Evolutionary conservation across 2,329 filamentous ascomycete genomes (phyloP).

Genomic region (Colletotrichum graminicola): DNA sequence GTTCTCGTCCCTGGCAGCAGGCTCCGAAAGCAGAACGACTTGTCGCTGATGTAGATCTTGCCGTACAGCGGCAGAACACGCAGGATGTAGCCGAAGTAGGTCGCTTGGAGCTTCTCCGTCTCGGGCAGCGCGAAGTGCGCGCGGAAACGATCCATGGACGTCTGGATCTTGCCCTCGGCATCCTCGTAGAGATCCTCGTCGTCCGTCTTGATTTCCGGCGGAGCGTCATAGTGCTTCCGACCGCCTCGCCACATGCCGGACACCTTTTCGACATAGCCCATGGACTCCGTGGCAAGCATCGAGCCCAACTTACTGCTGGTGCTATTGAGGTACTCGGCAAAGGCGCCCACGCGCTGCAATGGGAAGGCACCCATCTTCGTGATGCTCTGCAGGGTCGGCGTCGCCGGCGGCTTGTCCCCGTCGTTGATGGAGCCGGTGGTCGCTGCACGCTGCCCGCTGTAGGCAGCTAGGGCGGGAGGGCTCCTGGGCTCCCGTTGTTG

Average conservation of each 20-base stretch:
- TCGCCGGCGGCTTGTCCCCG: constrained; percentile 44
- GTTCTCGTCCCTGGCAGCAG: constrained; percentile 89
- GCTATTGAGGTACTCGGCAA: constrained; percentile 85
- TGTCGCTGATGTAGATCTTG: constrained; percentile 93
- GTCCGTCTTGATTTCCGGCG: constrained; percentile 63
- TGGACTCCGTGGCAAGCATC: constrained; percentile 87
- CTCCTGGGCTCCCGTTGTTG: constrained; percentile 28
- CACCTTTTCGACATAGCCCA: constrained; percentile 96
- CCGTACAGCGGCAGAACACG: constrained; percentile 92
- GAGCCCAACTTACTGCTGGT: constrained; percentile 85
- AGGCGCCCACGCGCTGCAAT: constrained; percentile 83
- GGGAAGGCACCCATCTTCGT: constrained; percentile 78
- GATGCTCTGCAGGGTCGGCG: constrained; percentile 64
- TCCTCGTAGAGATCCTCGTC: constrained; percentile 67
- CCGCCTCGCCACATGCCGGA: constrained; percentile 97
- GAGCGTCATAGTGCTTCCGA: constrained; percentile 85
- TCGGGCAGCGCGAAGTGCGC: constrained; percentile 90
- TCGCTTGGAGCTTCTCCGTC: constrained; percentile 85
- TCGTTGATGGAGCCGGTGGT: constrained; percentile 56
- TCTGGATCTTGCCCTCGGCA: constrained; percentile 73
- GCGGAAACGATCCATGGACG: constrained; percentile 84
- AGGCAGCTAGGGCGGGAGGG: constrained; percentile 27
- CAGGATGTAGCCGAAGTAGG: constrained; percentile 93
- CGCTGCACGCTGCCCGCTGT: constrained; percentile 49
- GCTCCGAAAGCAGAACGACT: constrained; percentile 92